Base-by-base conservation (phyloP, 1,139 yeast species). In the Saccharomyces hybrid region DNA sequence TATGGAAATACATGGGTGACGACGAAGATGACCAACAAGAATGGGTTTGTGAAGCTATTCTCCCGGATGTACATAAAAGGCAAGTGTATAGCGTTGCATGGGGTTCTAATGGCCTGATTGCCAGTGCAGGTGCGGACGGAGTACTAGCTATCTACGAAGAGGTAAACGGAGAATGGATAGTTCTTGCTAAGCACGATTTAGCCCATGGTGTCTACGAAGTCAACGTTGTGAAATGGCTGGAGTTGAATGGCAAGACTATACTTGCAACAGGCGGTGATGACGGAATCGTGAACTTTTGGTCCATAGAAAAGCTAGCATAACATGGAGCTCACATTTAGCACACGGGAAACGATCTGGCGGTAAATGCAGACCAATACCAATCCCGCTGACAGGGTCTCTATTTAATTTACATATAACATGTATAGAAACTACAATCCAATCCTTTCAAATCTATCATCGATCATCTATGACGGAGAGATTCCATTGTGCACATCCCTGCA, bases 111-210 rank as follows among this genome's bases (percentile, higher is more conserved):
- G 95, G 95, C 0, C 73, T 78, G 55, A 84, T 91, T 47, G 96
- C 93, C 2, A 84, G 90, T 56, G 82, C 81, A 9, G 98, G 98
- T 0, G 84, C 95, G 0, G 99, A 93, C 68, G 97, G 99, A 1
- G 75, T 75, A 53, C 67, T 93, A 7, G 96, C 77, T 1, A 72
- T 91, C 0, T 91, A 91, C 67, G 69, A 73, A 56, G 86, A 84
- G 59, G 51, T 53, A 1, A 68, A 63, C 55, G 85, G 84, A 59
- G 52, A 53, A 3, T 93, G 97, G 97, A 68, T 63, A 8, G 73
- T 90, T 5, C 74, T 77, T 11, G 74, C 78, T 1, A 70, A 68
- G n/a, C 68, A 76, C 25, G 81, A 79, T 55, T 71, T 80, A 7
- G 76, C 84, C 1, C 99, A 93, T 69, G 95, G 96, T 0, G 87